Conservation (phyloP, 1,284 basidiomycete species). For the Ustilago xerochloae region DNA sequence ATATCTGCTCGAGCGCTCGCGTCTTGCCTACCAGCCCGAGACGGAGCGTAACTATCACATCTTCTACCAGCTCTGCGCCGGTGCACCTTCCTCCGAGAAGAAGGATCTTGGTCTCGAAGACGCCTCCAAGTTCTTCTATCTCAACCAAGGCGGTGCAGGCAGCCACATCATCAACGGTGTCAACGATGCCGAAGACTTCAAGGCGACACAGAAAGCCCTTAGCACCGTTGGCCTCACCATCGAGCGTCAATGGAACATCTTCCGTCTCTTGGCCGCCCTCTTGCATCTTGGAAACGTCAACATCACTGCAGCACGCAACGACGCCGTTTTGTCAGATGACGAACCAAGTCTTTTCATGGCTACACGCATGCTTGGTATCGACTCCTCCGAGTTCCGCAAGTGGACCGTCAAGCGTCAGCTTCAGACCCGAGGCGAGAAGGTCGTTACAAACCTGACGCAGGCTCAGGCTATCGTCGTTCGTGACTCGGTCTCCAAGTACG, state of each 20-base stretch:
- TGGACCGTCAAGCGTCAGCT: conserved; percentile 99
- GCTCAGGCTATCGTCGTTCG: conserved; percentile 93
- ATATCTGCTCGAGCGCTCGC: conserved; percentile 94
- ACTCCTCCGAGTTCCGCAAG: conserved; percentile 93
- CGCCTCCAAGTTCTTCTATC: conserved; percentile 84
- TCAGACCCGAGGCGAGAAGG: conserved; percentile 92
- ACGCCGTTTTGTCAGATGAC: conserved; percentile 85
- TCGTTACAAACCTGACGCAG: conserved; percentile 84
- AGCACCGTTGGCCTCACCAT: conserved; percentile 96
- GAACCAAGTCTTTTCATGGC: conserved; percentile 84
- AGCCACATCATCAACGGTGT: conserved; percentile 85
- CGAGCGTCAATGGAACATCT: conserved; percentile 98
- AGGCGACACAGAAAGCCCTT: conserved; percentile 89
- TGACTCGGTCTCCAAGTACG: conserved; percentile 97
- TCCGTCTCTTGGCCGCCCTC: conserved; percentile 89
- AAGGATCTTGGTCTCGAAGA: conserved; percentile 94
- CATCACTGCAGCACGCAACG: conserved; percentile 82
- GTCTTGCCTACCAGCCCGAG: conserved; percentile 95
- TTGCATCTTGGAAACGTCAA: conserved; percentile 97
- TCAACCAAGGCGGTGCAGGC: conserved; percentile 92
- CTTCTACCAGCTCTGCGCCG: conserved; percentile 98
- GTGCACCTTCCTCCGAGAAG: conserved; percentile 91
- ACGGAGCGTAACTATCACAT: conserved; percentile 97
- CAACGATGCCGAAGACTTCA: conserved; percentile 95
- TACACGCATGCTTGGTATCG: conserved; percentile 89